Evolutionary conservation across 192 early-diverging fungal species (phyloP), one percentile per base, ranked within the genome.

Genomic region (Obelidium mucronatum): DNA sequence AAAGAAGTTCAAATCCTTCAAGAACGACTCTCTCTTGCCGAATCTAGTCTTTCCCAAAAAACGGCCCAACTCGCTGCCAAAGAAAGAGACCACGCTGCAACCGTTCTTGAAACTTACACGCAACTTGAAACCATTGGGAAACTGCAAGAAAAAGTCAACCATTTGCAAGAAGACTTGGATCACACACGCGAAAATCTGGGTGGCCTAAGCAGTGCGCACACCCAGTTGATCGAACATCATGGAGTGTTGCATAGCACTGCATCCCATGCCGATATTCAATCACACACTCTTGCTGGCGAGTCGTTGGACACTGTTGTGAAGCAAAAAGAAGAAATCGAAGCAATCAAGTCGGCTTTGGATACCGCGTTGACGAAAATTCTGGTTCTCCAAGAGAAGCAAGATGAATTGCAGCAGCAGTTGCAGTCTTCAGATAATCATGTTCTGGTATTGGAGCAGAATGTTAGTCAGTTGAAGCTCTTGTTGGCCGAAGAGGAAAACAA

Each of bases 371-470:
- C 11, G 28, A 35, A 65, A 35, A 13, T 65, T 30, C 30, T 65
- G 34, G 0, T 5, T 11, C 39, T 65, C 8, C 28, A 65, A 36
- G 63, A 37, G 13, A 35, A 26, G 34, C 28, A 34, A 15, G 63
- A 65, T 37, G 28, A 37, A 11, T 33, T 40, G 34, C 26, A 37
- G 15, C 28, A 37, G 63, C 28, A 65, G 63, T 37, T 65, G 26
- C 13, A n/a, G 30, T 15, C 15, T 35, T 4, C 63, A 13, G 6
- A 26, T 11, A 40, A 35, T 4, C 63, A 40, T 24, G 63, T 65
- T 30, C 30, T 35, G 39, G 39, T 65, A 8, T 35, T 65, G 8
- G 63, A 65, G 63, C 63, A 65, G 39, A 65, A 65, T 65, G 30
- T 65, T 4, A 65, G 39, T 26, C 13, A 37, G 19, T 0, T 22